phyloP scores from a whole-genome alignment of 106 monocot genomes.

The Phalaenopsis equestris region DNA sequence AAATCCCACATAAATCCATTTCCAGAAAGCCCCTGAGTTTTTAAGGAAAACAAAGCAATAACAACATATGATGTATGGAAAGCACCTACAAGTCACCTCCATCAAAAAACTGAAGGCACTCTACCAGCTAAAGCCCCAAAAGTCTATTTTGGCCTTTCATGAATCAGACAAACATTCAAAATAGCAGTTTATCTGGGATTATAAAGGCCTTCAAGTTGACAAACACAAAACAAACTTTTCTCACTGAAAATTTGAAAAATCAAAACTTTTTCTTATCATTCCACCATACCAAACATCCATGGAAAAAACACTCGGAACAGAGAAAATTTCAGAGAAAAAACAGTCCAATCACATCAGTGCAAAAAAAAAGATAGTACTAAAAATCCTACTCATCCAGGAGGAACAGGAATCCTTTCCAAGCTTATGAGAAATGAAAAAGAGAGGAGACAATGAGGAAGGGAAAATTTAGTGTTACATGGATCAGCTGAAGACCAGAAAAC shows the following conservation, averaged over 20 bases:
- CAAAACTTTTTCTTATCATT: too few relatives aligned
- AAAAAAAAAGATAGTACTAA: too few relatives aligned
- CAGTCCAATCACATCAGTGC: too few relatives aligned
- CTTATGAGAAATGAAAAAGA: too few relatives aligned
- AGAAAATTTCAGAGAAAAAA: too few relatives aligned
- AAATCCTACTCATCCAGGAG: neutral
- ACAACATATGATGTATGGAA: neutral
- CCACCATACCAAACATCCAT: too few relatives aligned
- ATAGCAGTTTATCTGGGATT: slow-evolving; percentile 4
- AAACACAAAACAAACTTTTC: neutral
- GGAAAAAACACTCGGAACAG: too few relatives aligned
- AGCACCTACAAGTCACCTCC: slow-evolving; percentile 7
- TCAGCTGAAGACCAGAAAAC: neutral
- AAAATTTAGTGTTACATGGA: neutral
- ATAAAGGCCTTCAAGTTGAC: neutral
- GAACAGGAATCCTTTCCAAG: neutral
- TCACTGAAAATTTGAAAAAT: neutral
- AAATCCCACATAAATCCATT: too few relatives aligned
- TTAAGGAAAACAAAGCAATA: neutral
- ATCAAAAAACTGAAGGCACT: neutral
- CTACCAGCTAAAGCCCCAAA: slow-evolving; percentile 4
- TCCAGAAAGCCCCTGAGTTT: too few relatives aligned
- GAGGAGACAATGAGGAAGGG: too few relatives aligned
- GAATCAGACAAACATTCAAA: slow-evolving; percentile 3
- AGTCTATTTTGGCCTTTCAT: neutral